Conservation (phyloP, 2,329 filamentous ascomycete species). For the Claviceps sp. region DNA sequence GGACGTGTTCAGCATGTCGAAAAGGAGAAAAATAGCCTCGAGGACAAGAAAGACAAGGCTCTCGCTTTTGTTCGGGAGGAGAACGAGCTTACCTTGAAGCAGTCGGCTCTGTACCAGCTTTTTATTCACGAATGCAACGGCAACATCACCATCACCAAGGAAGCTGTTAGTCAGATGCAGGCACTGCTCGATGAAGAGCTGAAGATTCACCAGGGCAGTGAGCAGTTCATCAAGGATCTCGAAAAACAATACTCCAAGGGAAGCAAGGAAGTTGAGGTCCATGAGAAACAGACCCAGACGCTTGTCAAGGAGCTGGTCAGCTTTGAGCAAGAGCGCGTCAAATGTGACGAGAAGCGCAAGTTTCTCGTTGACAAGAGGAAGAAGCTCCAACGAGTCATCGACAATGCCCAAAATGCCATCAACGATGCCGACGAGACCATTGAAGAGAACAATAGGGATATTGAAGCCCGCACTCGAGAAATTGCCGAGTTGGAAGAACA, state of each 20-base stretch:
- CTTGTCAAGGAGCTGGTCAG: slow-evolving; percentile 79
- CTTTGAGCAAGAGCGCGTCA: slow-evolving; percentile 92
- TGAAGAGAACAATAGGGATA: slow-evolving; percentile 63
- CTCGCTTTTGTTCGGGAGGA: slow-evolving; percentile 81
- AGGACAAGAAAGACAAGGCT: slow-evolving; percentile 94
- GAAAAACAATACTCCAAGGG: slow-evolving; percentile 74
- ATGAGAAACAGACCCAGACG: slow-evolving; percentile 69
- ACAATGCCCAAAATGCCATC: slow-evolving; percentile 59
- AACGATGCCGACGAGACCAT: slow-evolving; percentile 66
- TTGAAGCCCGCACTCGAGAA: slow-evolving; percentile 62
- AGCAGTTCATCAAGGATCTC: slow-evolving; percentile 79
- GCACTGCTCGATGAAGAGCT: slow-evolving; percentile 74
- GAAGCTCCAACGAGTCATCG: slow-evolving; percentile 82
- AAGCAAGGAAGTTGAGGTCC: slow-evolving; percentile 67
- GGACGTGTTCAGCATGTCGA: slow-evolving; percentile 93
- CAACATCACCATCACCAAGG: slow-evolving; percentile 77
- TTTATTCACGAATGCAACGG: slow-evolving; percentile 80
- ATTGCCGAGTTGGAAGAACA: slow-evolving; percentile 63
- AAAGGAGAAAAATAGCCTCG: slow-evolving; percentile 84
- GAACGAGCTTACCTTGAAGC: slow-evolving; percentile 81
- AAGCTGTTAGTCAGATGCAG: slow-evolving; percentile 85
- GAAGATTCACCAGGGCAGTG: slow-evolving; percentile 80
- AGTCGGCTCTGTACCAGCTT: slow-evolving; percentile 84
- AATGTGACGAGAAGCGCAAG: slow-evolving; percentile 95
- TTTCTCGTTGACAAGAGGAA: slow-evolving; percentile 83